phyloP scores from a whole-genome alignment of 176 grass and related monocot species.

The Triticum dicoccoides region DNA sequence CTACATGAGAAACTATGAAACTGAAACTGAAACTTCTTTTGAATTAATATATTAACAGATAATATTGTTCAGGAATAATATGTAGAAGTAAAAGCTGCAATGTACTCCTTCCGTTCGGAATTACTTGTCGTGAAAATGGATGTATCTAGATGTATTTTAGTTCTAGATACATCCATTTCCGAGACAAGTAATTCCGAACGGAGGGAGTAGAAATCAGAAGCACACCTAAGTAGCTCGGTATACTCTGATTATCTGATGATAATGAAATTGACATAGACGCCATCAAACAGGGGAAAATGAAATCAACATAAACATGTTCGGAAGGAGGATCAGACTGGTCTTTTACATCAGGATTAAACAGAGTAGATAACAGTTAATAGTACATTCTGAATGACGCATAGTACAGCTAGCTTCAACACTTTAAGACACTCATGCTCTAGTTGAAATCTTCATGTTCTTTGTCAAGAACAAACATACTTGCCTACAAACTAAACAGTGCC shows the following conservation, averaged over 20 bases:
- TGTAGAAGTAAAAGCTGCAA: neutral
- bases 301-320: neutral
- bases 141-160: too few species aligned
- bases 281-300: neutral
- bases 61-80: neutral
- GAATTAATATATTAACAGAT: neutral
- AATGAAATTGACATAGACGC: neutral
- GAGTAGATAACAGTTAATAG: neutral
- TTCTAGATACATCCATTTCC: too few species aligned
- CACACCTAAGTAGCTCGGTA: neutral
- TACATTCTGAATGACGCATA: neutral
- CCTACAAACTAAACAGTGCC: neutral
- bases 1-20: too few species aligned
- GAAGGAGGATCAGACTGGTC: neutral
- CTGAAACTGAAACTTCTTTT: too few species aligned
- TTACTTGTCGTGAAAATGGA: too few species aligned
- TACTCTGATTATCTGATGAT: neutral
- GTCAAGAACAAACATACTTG: neutral
- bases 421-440: neutral
- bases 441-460: neutral
- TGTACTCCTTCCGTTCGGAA: too few species aligned
- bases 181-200: too few species aligned
- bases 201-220: too few species aligned
- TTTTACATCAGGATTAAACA: neutral
- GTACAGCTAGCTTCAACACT: neutral